Percentiles rank a stretch among this genome's conserved stretches.
Conservation (phyloP, 2,329 filamentous ascomycete genomes). For the Exophiala sp. region DNA sequence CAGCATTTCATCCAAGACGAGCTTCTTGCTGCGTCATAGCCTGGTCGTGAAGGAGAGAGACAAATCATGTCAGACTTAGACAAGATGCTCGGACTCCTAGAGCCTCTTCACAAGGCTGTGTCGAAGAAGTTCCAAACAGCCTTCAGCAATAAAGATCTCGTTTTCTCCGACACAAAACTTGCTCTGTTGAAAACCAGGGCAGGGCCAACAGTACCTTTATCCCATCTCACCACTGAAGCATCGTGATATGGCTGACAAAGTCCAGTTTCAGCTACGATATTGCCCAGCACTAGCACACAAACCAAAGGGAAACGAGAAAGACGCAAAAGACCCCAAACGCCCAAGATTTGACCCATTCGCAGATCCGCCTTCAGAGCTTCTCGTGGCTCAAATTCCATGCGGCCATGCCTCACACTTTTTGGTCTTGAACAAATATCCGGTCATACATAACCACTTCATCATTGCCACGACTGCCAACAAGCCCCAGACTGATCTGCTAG, state of each 20-base stretch:
- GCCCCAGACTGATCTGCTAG: slow-evolving; percentile 43
- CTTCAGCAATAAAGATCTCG: slow-evolving; percentile 19
- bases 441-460: slow-evolving; percentile 49
- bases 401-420: slow-evolving; percentile 37
- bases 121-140: slow-evolving; percentile 22
- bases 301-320: slow-evolving; percentile 26
- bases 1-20: too few species aligned
- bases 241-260: neutral
- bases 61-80: slow-evolving; percentile 14
- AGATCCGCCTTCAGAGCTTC: slow-evolving; percentile 40
- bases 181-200: slow-evolving; percentile 15
- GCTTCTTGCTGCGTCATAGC: neutral
- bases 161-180: slow-evolving; percentile 28
- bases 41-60: neutral
- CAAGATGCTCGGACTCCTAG: slow-evolving; percentile 11
- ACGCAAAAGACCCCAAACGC: slow-evolving; percentile 7
- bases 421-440: slow-evolving; percentile 48
- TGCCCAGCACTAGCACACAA: slow-evolving; percentile 49
- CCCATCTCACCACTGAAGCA: neutral
- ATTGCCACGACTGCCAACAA: slow-evolving; percentile 45
- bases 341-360: slow-evolving; percentile 44
- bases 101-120: slow-evolving; percentile 20
- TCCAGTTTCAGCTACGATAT: slow-evolving; percentile 47
- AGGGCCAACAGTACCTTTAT: slow-evolving; percentile 20
- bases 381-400: slow-evolving; percentile 39